phyloP scores from a whole-genome alignment of 192 early-diverging fungal species.

The Allomyces arbusculus region DNA sequence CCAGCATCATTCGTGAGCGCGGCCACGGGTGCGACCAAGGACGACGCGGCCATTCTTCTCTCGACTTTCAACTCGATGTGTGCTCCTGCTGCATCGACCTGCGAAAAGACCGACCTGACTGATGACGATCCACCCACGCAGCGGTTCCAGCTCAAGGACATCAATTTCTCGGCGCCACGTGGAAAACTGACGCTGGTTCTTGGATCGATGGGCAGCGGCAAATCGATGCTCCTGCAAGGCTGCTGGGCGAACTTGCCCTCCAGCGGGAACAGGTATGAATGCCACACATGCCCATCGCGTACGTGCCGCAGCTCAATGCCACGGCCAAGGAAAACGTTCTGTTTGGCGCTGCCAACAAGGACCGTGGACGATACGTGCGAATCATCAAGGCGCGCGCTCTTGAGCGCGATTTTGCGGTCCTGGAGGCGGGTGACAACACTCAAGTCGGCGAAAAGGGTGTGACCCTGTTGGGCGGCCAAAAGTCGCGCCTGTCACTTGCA shows the following conservation, averaged over 20 bases:
- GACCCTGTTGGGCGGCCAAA: constrained; percentile 55
- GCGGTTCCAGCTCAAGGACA: constrained; percentile 34
- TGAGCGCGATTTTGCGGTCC: constrained; percentile 26
- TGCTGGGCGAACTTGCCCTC: constrained; percentile 60
- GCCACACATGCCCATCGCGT: too few species aligned
- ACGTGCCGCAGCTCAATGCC: too few species aligned
- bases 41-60: background rate
- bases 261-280: constrained; percentile 19
- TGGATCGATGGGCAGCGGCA: constrained; percentile 77
- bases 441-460: background rate
- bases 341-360: constrained; percentile 38
- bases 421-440: constrained; percentile 13
- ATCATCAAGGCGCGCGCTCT: constrained; percentile 39
- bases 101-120: background rate
- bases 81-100: background rate
- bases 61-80: background rate
- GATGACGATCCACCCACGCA: background rate
- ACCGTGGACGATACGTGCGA: constrained; percentile 22
- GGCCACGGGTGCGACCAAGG: too few species aligned
- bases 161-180: constrained; percentile 42
- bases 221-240: constrained; percentile 54
- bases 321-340: constrained; percentile 37
- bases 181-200: constrained; percentile 55
- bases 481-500: constrained; percentile 66
- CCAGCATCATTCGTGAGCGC: background rate